Evolutionary conservation across 768 basidiomycete species (phyloP).

Genomic region (Cubamyces lactineus): DNA sequence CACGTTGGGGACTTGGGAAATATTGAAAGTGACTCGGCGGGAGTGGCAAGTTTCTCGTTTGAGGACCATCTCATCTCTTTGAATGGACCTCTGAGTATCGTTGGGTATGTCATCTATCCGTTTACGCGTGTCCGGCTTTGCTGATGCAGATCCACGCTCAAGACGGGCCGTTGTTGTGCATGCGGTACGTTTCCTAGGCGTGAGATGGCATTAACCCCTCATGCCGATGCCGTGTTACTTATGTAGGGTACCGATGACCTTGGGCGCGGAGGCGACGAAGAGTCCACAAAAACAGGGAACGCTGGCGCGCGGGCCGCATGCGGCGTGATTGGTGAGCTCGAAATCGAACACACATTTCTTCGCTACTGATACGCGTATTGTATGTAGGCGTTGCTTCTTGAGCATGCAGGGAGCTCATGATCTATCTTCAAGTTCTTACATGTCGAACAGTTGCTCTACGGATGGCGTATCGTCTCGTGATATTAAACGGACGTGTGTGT

Average conservation of each 20-base stretch:
- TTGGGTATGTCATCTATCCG: conserved; percentile 56
- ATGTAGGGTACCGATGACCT: conserved; percentile 75
- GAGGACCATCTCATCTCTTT: conserved; percentile 65
- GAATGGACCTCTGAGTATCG: conserved; percentile 65
- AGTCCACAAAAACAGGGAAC: conserved; percentile 79
- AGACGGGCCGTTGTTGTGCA: conserved; percentile 80
- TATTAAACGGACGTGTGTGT: too few relatives aligned
- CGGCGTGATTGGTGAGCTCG: conserved; percentile 67
- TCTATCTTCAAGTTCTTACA: too few relatives aligned
- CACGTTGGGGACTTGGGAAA: conserved; percentile 84
- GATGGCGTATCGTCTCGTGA: too few relatives aligned
- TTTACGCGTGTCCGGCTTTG: background rate
- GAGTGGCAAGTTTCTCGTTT: conserved; percentile 60
- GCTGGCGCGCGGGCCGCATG: conserved; percentile 79
- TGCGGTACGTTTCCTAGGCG: conserved; percentile 44
- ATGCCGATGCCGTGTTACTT: background rate
- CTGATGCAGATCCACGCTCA: background rate
- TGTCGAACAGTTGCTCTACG: too few relatives aligned
- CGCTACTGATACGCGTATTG: background rate
- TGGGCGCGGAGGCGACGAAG: conserved; percentile 66
- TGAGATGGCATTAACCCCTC: background rate
- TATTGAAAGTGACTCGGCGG: conserved; percentile 60
- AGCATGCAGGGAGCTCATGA: background rate
- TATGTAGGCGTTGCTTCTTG: background rate
- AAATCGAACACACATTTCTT: background rate